phyloP scores from a whole-genome alignment of 2,329 filamentous ascomycete species.

The Neospermospora avenae region DNA sequence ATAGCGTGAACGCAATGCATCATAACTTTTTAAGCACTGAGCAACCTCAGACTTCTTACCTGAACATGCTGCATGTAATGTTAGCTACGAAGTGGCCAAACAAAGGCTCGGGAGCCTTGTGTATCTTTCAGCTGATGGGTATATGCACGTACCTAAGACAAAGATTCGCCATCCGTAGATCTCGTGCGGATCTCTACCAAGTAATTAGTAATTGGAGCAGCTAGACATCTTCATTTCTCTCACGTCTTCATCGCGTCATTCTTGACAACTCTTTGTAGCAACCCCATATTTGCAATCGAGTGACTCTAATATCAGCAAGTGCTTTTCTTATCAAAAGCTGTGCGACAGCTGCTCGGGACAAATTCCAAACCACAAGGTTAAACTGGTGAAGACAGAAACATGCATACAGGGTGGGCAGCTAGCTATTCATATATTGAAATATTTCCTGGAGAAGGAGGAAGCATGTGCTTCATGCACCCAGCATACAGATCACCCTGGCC shows the following conservation, averaged over 20 bases:
- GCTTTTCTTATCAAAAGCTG: neutral
- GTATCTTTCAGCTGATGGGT: neutral
- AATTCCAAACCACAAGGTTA: neutral
- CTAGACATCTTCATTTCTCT: conserved; percentile 1
- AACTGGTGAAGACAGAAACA: neutral
- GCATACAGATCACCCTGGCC: neutral
- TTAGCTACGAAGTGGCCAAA: neutral
- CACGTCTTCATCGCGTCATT: conserved; percentile 66
- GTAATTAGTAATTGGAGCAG: neutral
- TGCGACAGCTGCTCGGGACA: neutral
- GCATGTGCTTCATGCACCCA: neutral
- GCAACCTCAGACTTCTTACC: conserved; percentile 14
- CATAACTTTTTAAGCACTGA: neutral
- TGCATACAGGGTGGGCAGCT: neutral
- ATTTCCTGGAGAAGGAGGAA: neutral
- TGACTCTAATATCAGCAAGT: neutral
- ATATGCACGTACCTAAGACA: conserved; percentile 17
- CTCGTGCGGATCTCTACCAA: conserved; percentile 28
- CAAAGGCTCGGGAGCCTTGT: neutral
- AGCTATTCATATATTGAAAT: neutral
- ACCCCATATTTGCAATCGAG: conserved; percentile 24
- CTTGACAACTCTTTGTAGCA: conserved; percentile 37
- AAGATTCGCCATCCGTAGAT: conserved; percentile 55
- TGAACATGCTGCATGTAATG: conserved; percentile 49
- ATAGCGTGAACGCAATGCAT: neutral